Evolutionary conservation across 2,329 filamentous ascomycete species (phyloP).

Genomic region (Harringtonia aguacate): DNA sequence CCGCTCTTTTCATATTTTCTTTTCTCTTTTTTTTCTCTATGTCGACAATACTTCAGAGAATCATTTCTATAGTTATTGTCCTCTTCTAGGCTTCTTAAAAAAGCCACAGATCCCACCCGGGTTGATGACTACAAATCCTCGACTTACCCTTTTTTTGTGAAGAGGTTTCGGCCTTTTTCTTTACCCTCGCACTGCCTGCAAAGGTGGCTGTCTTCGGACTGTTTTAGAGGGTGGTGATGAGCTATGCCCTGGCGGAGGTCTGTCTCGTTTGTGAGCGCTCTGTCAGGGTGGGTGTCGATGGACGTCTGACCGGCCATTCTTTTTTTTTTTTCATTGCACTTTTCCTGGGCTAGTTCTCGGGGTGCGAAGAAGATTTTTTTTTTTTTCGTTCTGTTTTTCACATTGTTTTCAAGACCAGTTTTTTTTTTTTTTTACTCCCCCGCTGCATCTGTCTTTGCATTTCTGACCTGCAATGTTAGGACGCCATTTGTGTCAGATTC

Average conservation of each 20-base stretch:
- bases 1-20: slow-evolving; percentile 20
- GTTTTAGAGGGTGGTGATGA: slow-evolving; percentile 89
- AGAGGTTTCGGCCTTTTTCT: slow-evolving; percentile 48
- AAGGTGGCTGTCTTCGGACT: slow-evolving; percentile 47
- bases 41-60: slow-evolving; percentile 66
- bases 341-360: slow-evolving; percentile 32
- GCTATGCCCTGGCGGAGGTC: slow-evolving; percentile 67
- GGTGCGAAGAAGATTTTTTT: slow-evolving; percentile 38
- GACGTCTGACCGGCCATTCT: slow-evolving; percentile 74
- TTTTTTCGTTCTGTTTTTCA: background rate
- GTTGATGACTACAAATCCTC: slow-evolving; percentile 85
- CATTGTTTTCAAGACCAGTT: too few species aligned
- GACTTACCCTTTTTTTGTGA: slow-evolving; percentile 25
- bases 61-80: slow-evolving; percentile 98
- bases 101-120: slow-evolving; percentile 92
- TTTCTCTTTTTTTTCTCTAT: slow-evolving; percentile 41
- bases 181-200: slow-evolving; percentile 50
- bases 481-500: too few species aligned
- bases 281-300: slow-evolving; percentile 71
- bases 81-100: slow-evolving; percentile 82
- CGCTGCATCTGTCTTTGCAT: background rate
- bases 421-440: too few species aligned
- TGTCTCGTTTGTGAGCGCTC: slow-evolving; percentile 61
- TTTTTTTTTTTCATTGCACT: slow-evolving; percentile 50
- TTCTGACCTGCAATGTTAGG: too few species aligned